A percentile compares a stretch with the other conserved stretches of the same genome.
phyloP scores from a whole-genome alignment of 257 asterid genomes.

The Agastache rugosa region DNA sequence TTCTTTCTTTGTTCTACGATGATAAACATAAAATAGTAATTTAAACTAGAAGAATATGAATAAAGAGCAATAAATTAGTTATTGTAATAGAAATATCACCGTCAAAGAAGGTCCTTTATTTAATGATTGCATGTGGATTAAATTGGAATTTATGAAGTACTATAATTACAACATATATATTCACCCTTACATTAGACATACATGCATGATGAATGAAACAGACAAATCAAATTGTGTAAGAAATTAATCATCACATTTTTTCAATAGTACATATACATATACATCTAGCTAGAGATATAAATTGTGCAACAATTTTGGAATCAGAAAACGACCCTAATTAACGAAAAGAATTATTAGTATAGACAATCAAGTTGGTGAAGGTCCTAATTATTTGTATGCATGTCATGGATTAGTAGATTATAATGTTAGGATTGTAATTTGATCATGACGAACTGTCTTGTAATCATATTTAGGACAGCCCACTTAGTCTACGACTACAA shows the following conservation, averaged over 20 bases:
- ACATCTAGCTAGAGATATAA: neutral
- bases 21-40: neutral
- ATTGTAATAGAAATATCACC: neutral
- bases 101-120: neutral
- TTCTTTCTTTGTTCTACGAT: neutral
- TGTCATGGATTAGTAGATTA: neutral
- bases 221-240: neutral
- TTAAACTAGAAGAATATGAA: neutral
- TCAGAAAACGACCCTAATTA: conserved; percentile 2
- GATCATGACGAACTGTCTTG: conserved; percentile 39
- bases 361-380: conserved; percentile 13
- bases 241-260: no score
- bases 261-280: no score
- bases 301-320: neutral
- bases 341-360: neutral
- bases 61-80: neutral
- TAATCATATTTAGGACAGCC: conserved; percentile 27
- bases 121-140: neutral
- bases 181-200: neutral
- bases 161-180: neutral
- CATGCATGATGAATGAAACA: neutral
- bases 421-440: conserved; percentile 8
- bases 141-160: neutral
- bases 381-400: neutral
- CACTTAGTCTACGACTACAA: conserved; percentile 10